Evolutionary conservation across 139 green algal genomes (phyloP).

Genomic region (Chlamydomonas sphaeroides): DNA sequence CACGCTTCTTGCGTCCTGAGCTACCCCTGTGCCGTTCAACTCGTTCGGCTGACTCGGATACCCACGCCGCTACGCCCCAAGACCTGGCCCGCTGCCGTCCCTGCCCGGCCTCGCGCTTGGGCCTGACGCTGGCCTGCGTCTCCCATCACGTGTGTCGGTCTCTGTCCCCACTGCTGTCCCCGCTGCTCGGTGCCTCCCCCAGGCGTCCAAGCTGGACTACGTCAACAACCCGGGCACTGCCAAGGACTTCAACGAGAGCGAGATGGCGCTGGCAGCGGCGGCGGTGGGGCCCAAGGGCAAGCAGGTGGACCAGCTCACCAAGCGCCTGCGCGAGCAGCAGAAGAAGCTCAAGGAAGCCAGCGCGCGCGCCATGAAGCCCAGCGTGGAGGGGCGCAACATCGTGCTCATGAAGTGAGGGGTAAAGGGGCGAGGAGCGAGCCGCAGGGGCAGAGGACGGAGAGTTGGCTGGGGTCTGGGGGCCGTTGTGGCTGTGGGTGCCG

Average conservation of each 20-base stretch:
- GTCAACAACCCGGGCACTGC: slow-evolving; percentile 40
- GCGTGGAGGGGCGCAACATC: slow-evolving; percentile 56
- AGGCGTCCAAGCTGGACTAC: slow-evolving; percentile 54
- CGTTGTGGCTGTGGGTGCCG: no score
- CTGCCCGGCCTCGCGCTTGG: no score
- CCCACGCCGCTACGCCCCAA: no score
- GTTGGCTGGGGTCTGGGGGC: no score
- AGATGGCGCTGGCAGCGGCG: slow-evolving; percentile 15
- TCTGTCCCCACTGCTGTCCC: no score
- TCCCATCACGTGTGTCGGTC: no score
- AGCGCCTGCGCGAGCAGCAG: slow-evolving; percentile 59
- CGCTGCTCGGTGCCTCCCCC: no score
- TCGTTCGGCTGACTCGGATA: no score
- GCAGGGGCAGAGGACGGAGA: background rate
- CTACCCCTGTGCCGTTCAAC: no score
- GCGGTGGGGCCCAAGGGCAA: slow-evolving; percentile 25
- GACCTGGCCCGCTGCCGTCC: no score
- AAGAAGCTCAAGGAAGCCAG: slow-evolving; percentile 44
- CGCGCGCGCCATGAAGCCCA: slow-evolving; percentile 53
- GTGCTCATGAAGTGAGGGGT: slow-evolving; percentile 42
- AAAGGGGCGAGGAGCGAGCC: background rate
- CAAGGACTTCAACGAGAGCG: slow-evolving; percentile 18
- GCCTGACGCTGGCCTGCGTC: no score
- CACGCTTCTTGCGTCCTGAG: no score
- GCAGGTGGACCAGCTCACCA: slow-evolving; percentile 47